These are phyloP conservation scores for Medicago truncatula DNA, from an alignment of 306 rosid genomes.

Conservation along the genomic window DNA sequence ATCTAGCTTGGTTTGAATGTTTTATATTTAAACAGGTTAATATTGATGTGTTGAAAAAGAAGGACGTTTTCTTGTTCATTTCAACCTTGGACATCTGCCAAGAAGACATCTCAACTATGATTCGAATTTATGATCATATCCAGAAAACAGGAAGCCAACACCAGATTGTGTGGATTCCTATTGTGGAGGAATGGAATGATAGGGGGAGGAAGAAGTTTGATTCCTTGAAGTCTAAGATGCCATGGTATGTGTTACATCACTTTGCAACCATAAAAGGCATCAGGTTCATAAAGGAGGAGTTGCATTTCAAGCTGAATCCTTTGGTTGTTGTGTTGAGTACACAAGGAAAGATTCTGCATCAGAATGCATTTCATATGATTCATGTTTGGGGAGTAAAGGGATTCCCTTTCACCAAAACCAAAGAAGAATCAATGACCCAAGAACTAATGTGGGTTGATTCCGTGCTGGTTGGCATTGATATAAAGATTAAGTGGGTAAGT, in stretches of 20 bases:
- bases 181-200: constrained; percentile 56
- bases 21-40: constrained; percentile 37
- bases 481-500: constrained; percentile 37
- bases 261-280: constrained; percentile 46
- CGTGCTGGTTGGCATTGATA: constrained; percentile 6
- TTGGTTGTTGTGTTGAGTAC: constrained; percentile 43
- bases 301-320: constrained; percentile 57
- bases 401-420: constrained; percentile 43
- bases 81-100: constrained; percentile 50
- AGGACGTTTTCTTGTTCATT: constrained; percentile 48
- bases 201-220: constrained; percentile 47
- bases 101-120: constrained; percentile 41
- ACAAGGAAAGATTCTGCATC: constrained; percentile 47
- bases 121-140: constrained; percentile 41
- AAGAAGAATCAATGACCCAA: background rate
- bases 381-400: constrained; percentile 53
- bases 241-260: constrained; percentile 51
- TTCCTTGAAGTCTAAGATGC: constrained; percentile 46
- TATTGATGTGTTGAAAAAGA: constrained; percentile 50
- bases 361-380: constrained; percentile 58
- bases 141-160: constrained; percentile 33
- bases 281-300: constrained; percentile 53
- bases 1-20: background rate
- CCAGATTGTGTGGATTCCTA: constrained; percentile 51
- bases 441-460: constrained; percentile 16